Evolutionary conservation across 2,329 filamentous ascomycete genomes (phyloP), one percentile per base, ranked within the genome.

Genomic region (Neopestalotiopsis sp.): DNA sequence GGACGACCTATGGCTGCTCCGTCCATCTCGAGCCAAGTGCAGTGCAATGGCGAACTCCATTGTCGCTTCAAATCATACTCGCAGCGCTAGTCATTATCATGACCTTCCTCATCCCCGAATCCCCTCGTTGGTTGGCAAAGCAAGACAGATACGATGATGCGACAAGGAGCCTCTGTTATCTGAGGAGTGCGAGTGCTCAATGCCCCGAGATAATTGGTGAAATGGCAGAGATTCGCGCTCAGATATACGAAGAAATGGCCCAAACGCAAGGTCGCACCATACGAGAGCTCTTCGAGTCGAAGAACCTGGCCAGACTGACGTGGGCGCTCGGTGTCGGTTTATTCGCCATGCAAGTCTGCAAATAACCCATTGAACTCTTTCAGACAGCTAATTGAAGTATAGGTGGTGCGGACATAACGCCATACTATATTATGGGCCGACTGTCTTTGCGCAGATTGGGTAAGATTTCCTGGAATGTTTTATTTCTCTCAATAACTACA

Each of bases 181-280:
- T 88, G 68, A 82, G 86, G n/a, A 84, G 81, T 0, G 80, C 81
- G 30, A 77, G 45, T 79, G 80, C 0, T 72, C 77, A 10, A 12
- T 53, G 32, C 17, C 20, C 24, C 6, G 75, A 71, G 2, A 80
- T 81, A 0, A 68, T 73, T 1, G 76, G 77, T 2, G 86, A 89
- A 71, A 85, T 88, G 79, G 79, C 82, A 42, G 83, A 87, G 70
- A 88, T 87, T 73, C 80, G 81, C 40, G 73, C 75, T 2, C 85
- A 83, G 9, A 82, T 87, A 2, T 80, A 83, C 64, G 77, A 80
- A 20, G 86, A 88, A 69, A 72, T 75, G 12, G 77, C 79, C 61
- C 84, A 81, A 3, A 85, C 79, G 0, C 82, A 84, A 66, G 80
- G 80, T 3, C 62, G 62, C 30, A 65, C 62, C n/a, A 53, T 65